phyloP scores from a whole-genome alignment of 345 rosid species.

The Cardamine occulta region DNA sequence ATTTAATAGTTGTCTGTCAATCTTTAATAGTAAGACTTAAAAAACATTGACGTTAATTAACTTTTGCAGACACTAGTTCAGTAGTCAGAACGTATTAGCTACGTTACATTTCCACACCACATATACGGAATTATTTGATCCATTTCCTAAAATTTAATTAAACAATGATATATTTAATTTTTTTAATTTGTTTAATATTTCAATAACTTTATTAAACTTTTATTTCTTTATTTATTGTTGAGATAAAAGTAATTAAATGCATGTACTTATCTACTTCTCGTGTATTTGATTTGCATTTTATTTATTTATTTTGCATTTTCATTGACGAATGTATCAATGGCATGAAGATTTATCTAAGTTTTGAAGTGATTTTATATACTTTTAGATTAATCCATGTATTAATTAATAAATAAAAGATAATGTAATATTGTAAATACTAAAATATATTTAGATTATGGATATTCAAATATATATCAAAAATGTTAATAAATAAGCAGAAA shows the following conservation, averaged over 20 bases:
- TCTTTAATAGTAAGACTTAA: background rate
- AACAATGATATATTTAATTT: background rate
- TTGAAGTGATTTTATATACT: background rate
- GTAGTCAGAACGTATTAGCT: slow-evolving; percentile 12
- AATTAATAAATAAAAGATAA: background rate
- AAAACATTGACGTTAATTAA: slow-evolving; percentile 25
- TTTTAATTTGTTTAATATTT: background rate
- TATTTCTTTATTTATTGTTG: background rate
- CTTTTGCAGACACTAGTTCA: slow-evolving; percentile 23
- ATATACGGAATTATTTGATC: background rate
- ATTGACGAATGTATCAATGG: background rate
- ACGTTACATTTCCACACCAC: slow-evolving; percentile 5
- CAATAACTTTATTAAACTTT: background rate
- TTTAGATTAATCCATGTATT: background rate
- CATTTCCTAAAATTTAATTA: background rate
- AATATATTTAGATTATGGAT: background rate
- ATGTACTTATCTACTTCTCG: background rate
- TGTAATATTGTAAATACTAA: background rate
- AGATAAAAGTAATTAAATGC: background rate
- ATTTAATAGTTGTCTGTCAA: slow-evolving; percentile 2
- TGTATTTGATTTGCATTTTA: background rate
- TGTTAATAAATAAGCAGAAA: background rate
- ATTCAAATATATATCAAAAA: background rate
- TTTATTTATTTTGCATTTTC: background rate
- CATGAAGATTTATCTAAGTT: background rate